Evolutionary conservation across 441 rosid species (phyloP).

Genomic region (Metrosideros polymorpha): DNA sequence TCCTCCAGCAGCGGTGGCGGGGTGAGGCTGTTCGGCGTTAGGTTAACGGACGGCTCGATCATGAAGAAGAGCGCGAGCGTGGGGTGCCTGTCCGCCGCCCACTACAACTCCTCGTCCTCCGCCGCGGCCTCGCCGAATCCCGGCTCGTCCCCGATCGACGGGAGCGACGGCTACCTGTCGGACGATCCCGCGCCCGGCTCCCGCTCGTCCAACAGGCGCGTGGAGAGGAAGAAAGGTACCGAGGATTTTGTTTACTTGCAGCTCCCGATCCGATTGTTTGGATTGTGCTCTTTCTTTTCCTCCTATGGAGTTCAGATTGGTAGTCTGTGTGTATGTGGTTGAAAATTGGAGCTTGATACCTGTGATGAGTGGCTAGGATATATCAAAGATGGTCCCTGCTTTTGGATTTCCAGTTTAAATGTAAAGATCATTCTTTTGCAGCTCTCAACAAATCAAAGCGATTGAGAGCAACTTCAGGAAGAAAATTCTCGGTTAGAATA

Average conservation of each 20-base stretch:
- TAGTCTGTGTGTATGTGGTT: not conserved
- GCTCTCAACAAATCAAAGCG: not conserved
- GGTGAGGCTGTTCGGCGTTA: slow-evolving; percentile 78
- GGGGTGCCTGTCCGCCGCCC: slow-evolving; percentile 71
- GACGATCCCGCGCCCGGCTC: slow-evolving; percentile 77
- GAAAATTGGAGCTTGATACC: not conserved
- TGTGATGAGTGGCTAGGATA: not conserved
- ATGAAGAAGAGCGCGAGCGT: slow-evolving; percentile 97
- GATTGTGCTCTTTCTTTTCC: not conserved
- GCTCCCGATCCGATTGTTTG: not conserved
- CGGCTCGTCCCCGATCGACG: slow-evolving; percentile 47
- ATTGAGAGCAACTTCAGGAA: not conserved
- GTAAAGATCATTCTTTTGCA: not conserved
- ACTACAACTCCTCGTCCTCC: slow-evolving; percentile 53
- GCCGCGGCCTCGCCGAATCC: slow-evolving; percentile 62
- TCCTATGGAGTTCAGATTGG: not conserved
- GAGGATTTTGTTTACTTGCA: not conserved
- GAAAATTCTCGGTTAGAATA: not conserved
- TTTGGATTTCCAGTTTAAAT: not conserved
- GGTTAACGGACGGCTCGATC: slow-evolving; percentile 86
- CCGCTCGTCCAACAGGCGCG: slow-evolving; percentile 49
- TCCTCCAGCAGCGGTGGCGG: slow-evolving; percentile 1
- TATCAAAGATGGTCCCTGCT: not conserved
- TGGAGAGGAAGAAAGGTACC: slow-evolving; percentile 84
- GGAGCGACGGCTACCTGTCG: slow-evolving; percentile 66